Base-by-base conservation (phyloP, 2,329 filamentous ascomycete genomes). In the Neocucurbitaria cava region DNA sequence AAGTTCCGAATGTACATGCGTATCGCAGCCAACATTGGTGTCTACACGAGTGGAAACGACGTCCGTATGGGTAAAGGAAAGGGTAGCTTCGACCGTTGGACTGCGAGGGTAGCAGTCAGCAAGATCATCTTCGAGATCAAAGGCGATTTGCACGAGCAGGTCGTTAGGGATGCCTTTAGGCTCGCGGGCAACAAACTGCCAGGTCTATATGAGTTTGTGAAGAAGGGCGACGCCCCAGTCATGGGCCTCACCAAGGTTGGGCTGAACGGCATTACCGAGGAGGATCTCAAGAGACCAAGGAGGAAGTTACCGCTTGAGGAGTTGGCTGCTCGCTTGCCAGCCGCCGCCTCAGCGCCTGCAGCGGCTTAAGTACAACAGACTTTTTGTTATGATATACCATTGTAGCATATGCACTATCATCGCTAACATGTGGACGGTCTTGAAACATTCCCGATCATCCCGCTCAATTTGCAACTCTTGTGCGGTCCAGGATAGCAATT, bases 51-150 rank as follows among this genome's bases (percentile, higher is more conserved):
- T 76, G 95, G 95, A 53, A 99, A 98, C 71, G 95, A 99, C 80
- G 89, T 92, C 76, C 89, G 95, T 85, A 99, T 99, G 96, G 95
- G 95, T 76, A 99, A 98, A 79, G 95, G 95, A 79, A 99, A 99
- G 77, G 95, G 95, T 66, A 90, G 89, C 59, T 98, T 99, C 73
- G 95, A 99, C 75, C 91, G 96, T 73, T 99, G 95, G 95, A 92
- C 94, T 4, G 87, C 90, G 20, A 87, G 94, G 77, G 88, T 98
- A 64, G 87, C 92, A 8, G 91, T 98, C 46, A 96, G 90, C 78
- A 91, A 95, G 76, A 87, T 99, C 44, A 82, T 97, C 18, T 96
- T 99, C 65, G 95, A 99, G 78, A 79, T 99, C 64, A 92, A 92
- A 77, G 95, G 95, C 41, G 86, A 92, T 66, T 73, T 98, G 61